Conservation (phyloP, 371 early-diverging fungal genomes). For the Mortierella sp. region DNA sequence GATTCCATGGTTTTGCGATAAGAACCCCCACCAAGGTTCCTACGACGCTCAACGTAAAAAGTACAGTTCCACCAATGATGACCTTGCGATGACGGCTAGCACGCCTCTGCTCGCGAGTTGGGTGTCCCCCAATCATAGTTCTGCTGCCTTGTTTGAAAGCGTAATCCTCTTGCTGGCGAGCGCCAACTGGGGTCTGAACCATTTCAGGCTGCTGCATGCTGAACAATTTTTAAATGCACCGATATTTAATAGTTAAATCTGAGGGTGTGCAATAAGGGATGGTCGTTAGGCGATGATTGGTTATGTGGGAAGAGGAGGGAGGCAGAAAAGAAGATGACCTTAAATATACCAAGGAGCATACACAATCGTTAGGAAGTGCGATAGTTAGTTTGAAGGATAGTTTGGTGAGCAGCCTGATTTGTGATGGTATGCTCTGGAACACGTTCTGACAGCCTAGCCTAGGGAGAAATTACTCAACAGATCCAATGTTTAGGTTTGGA, state of each 20-base stretch:
- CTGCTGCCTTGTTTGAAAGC: neutral
- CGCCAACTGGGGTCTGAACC: slow-evolving; percentile 6
- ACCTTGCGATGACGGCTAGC: slow-evolving; percentile 25
- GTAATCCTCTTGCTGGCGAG: neutral
- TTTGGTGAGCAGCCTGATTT: slow-evolving; percentile 9
- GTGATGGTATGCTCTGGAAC: slow-evolving; percentile 15
- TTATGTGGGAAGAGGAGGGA: neutral
- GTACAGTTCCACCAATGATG: slow-evolving; percentile 27
- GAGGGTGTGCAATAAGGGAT: neutral
- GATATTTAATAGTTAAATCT: neutral
- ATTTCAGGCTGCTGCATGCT: slow-evolving; percentile 13
- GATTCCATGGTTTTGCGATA: slow-evolving; percentile 38
- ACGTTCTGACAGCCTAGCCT: neutral
- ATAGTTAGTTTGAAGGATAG: neutral
- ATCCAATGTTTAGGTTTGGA: too few relatives aligned
- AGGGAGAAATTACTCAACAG: neutral
- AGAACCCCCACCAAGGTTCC: slow-evolving; percentile 19
- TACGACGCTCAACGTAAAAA: slow-evolving; percentile 31
- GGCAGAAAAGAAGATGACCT: neutral
- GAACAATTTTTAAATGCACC: neutral
- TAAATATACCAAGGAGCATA: neutral
- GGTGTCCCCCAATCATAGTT: slow-evolving; percentile 5
- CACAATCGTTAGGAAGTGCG: neutral
- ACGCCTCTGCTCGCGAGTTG: neutral
- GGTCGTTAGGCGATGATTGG: neutral